Evolutionary conservation across 2,329 filamentous ascomycete species (phyloP).

Genomic region (Orbilia javanica): DNA sequence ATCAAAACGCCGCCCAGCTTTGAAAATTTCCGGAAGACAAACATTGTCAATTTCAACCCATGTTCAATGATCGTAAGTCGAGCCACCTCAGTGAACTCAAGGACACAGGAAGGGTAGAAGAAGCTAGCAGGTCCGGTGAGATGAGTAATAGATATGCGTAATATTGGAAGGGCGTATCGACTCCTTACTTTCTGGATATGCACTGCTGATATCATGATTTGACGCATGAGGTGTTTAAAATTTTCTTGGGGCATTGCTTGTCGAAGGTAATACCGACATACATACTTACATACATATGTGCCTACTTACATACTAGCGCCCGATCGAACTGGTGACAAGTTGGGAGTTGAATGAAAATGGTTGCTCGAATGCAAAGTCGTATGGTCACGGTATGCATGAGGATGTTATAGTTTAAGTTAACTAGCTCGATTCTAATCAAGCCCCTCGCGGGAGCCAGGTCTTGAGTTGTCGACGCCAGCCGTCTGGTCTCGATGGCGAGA

Average conservation of each 20-base stretch:
- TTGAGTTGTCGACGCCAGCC: constrained; percentile 13
- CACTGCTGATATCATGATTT: constrained; percentile 19
- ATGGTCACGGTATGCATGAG: too few species aligned
- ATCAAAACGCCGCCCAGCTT: constrained; percentile 40
- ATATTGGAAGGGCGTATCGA: constrained; percentile 51
- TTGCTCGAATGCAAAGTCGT: neutral
- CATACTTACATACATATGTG: neutral
- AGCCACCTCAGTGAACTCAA: constrained; percentile 40
- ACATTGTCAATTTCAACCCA: constrained; percentile 29
- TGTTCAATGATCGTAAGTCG: constrained; percentile 17
- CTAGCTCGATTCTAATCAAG: neutral
- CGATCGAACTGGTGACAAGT: neutral
- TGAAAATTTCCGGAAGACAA: constrained; percentile 53
- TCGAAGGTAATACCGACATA: neutral
- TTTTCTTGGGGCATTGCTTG: constrained; percentile 1
- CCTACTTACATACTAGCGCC: neutral
- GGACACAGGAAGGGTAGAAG: neutral
- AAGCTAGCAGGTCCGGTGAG: constrained; percentile 39
- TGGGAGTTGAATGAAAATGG: neutral
- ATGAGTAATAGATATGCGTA: constrained; percentile 58
- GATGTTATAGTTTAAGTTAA: too few species aligned
- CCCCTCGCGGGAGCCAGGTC: neutral
- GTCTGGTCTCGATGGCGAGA: constrained; percentile 18
- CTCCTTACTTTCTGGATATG: constrained; percentile 13
- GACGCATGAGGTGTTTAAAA: constrained; percentile 16